A percentile compares a stretch with the other conserved stretches of the same genome.
These are phyloP conservation scores for Aspergillus transmontanensis DNA, from an alignment of 2,329 filamentous ascomycete species.

Conservation along the genomic window DNA sequence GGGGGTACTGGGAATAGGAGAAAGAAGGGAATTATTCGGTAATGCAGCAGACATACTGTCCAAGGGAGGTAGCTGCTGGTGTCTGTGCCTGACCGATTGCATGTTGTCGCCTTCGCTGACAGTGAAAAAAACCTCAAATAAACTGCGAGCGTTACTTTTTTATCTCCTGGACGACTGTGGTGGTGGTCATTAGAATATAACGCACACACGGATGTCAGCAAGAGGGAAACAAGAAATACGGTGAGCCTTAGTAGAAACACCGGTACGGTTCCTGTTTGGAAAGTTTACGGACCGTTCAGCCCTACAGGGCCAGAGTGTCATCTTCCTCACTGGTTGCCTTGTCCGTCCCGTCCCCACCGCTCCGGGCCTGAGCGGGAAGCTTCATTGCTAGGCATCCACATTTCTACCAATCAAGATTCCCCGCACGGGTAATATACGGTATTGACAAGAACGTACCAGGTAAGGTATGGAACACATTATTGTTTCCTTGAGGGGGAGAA, in stretches of 20 bases:
- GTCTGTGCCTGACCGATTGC: constrained; percentile 4
- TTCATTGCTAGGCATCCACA: constrained; percentile 8
- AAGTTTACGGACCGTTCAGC: constrained; percentile 8
- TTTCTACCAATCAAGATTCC: constrained; percentile 6
- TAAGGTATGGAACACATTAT: not conserved
- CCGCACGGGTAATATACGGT: not conserved
- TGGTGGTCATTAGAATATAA: not conserved
- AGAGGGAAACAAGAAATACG: not conserved
- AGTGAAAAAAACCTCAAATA: not conserved
- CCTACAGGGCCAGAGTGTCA: constrained; percentile 14
- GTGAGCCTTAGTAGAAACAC: not conserved
- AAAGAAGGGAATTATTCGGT: not conserved
- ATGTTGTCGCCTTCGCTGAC: not conserved
- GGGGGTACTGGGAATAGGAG: not conserved
- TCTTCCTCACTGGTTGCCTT: constrained; percentile 1
- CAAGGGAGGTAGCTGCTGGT: not conserved
- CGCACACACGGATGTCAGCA: not conserved
- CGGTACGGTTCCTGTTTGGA: not conserved
- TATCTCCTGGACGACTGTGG: not conserved
- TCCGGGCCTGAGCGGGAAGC: not conserved
- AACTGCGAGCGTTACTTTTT: not conserved
- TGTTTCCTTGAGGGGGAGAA: not conserved
- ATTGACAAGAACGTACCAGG: not conserved
- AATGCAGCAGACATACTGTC: not conserved
- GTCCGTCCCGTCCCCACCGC: not conserved